phyloP scores from a whole-genome alignment of 2,329 filamentous ascomycete genomes.

The Beauveria pseudobassiana region DNA sequence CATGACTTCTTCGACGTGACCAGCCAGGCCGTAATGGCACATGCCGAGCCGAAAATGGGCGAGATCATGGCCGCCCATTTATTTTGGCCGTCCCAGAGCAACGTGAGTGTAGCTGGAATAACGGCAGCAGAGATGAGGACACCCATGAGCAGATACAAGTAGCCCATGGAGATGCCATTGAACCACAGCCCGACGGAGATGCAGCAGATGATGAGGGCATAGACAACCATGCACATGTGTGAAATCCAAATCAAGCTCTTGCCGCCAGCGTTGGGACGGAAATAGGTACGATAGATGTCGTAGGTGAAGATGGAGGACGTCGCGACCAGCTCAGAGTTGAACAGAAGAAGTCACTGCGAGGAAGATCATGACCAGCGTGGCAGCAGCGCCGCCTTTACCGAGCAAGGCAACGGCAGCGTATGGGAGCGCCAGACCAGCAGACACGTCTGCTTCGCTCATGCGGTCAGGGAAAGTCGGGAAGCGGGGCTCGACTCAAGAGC shows the following conservation, averaged over 20 bases:
- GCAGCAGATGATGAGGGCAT: conserved; percentile 67
- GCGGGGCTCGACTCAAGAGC: conserved; percentile 66
- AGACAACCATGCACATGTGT: conserved; percentile 61
- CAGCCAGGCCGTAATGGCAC: conserved; percentile 66
- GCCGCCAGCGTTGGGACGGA: conserved; percentile 70
- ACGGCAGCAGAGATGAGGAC: conserved; percentile 83
- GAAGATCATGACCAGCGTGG: conserved; percentile 74
- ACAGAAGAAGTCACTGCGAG: conserved; percentile 84
- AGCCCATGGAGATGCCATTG: conserved; percentile 77
- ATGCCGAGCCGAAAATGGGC: conserved; percentile 58
- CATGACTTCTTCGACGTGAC: conserved; percentile 65
- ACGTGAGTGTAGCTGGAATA: conserved; percentile 70
- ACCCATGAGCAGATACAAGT: conserved; percentile 85
- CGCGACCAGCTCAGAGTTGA: conserved; percentile 76
- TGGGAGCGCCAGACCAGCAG: conserved; percentile 75
- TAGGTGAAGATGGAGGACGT: conserved; percentile 84
- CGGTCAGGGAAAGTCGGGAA: conserved; percentile 69
- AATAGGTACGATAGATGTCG: conserved; percentile 80
- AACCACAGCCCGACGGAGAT: conserved; percentile 71
- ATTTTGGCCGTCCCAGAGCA: conserved; percentile 76
- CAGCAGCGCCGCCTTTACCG: conserved; percentile 72
- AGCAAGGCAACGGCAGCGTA: conserved; percentile 79
- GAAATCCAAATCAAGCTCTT: conserved; percentile 73
- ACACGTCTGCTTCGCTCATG: conserved; percentile 67
- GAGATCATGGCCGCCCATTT: conserved; percentile 61